Base-by-base conservation (phyloP, 495 filamentous ascomycete genomes). In the Penicillium ucsense region DNA sequence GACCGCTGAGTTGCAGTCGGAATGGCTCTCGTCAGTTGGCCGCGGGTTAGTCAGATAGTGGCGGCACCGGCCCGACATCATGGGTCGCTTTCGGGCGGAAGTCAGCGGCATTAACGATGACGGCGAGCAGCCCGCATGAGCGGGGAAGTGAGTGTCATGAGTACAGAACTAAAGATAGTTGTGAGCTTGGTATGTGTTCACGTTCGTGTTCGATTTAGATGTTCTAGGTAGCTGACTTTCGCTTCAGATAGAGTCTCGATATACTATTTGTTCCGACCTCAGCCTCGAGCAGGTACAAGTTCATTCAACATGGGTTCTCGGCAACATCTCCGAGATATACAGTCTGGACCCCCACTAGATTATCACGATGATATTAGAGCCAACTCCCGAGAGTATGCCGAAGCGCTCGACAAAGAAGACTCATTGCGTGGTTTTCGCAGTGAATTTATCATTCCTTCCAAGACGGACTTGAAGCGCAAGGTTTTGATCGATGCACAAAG, bases 391-490 rank as follows among this genome's bases (percentile, higher is more conserved):
- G 77, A 77, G 47, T 80, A 85, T 68, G 84, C 88, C 42, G 61
- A 69, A 32, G 63, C 70, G 43, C 68, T 89, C 31, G 91, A 96
- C 65, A 65, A 63, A 8, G 68, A 78, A 54, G 91, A 96, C 64
- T 61, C 71, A 28, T 75, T 98, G 42, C 66, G 67, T 30, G 67
- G 76, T 31, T 77, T 90, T 33, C 80, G 87, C 30, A 61, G 76
- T 12, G 84, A 95, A 58, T 98, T 96, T 60, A 74, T 85, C 37
- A 86, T 95, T 50, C 92, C 92, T 9, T 84, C 86, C 12, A 87
- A 82, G 62, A 74, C 73, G 12, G 85, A 92, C 55, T 67, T 95
- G 48, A 82, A 81, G 57, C 80, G 85, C 47, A 84, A 78, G 45
- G 76, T 63, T 4, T 57, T 89, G 36, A 64, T 67, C 7, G 54